phyloP scores from a whole-genome alignment of 805 yeast genomes.

The Zygotorulaspora danielsina region DNA sequence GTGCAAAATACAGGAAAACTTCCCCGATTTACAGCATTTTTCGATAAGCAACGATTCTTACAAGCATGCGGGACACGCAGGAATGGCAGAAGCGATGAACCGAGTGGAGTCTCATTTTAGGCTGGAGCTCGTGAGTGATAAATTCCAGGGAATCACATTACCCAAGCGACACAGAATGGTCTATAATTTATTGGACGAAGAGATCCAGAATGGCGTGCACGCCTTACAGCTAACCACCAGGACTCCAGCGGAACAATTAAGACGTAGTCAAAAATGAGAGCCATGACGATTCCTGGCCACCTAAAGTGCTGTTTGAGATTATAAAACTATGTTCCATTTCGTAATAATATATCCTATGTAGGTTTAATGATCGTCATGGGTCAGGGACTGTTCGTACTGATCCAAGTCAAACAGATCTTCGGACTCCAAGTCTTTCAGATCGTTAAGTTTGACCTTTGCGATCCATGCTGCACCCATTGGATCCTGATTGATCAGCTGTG shows the following conservation, averaged over 20 bases:
- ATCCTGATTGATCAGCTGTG: constrained; percentile 76
- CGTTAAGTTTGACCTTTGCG: constrained; percentile 64
- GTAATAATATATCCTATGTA: too few species aligned
- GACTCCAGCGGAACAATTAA: constrained; percentile 55
- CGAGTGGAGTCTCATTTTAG: constrained; percentile 78
- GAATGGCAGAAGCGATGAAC: constrained; percentile 69
- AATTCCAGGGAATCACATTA: constrained; percentile 57
- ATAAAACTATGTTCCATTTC: too few species aligned
- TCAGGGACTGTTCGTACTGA: constrained; percentile 53
- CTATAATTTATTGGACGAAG: constrained; percentile 65
- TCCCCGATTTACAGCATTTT: constrained; percentile 42
- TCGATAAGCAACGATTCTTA: constrained; percentile 74
- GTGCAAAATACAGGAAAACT: constrained; percentile 38
- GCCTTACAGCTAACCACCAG: constrained; percentile 83
- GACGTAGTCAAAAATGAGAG: not conserved
- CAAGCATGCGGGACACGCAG: constrained; percentile 84
- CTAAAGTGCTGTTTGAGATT: too few species aligned
- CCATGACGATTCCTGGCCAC: not conserved
- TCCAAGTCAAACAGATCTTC: constrained; percentile 52
- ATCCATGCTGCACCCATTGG: constrained; percentile 96
- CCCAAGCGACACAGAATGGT: constrained; percentile 78
- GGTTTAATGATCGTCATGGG: constrained; percentile 43
- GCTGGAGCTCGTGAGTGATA: constrained; percentile 64
- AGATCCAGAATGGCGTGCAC: constrained; percentile 64
- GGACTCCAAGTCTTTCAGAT: constrained; percentile 40